Base-by-base conservation (phyloP, 2,329 filamentous ascomycete genomes). In the Colletotrichum simmondsii region DNA sequence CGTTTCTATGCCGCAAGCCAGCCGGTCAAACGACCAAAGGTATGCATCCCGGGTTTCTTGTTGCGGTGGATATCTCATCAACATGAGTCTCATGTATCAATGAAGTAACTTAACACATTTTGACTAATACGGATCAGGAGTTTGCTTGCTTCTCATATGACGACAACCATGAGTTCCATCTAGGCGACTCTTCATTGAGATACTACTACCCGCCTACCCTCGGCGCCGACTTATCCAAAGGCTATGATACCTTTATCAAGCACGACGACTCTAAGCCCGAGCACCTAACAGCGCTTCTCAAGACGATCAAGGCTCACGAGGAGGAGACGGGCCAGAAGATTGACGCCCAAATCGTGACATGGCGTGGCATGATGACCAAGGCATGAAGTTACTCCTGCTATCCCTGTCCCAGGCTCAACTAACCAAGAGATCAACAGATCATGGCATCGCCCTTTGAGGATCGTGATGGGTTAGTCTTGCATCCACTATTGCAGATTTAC, bases 351-450 rank as follows among this genome's bases (percentile, higher is more conserved):
- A 81, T 98, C 58, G 88, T 98, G 64, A 98, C 96, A 1, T 99
- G 96, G 96, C 88, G 97, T 78, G 97, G 97, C 49, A 98, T 98
- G 95, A 95, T 99, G 92, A 98, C 97, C 75, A 99, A 98, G 88
- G 95, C 95, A 80, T 65, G 61, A 22, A n/a, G 16, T n/a, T 19
- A 26, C 26, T 22, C 19, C 24, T 16, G 19, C 35, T 52, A 22
- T 56, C 16, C 14, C 35, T 6, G 5, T 26, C 16, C 7, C 8
- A 16, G 16, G 16, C 42, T 16, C 24, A 57, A 37, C 37, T 54
- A 52, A 61, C 32, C 19, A 26, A 19, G 24, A 35, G 11, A 11
- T 54, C 22, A 98, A 56, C 22, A 98, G 94, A 94, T 99, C 76
- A 91, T 98, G 92, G 92, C 92, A 0, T 87, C 93, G 0, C 93